A percentile compares a stretch with the other conserved stretches of the same genome.
Evolutionary conservation across 257 asterid species (phyloP).

Genomic region (Nicotiana tabacum): DNA sequence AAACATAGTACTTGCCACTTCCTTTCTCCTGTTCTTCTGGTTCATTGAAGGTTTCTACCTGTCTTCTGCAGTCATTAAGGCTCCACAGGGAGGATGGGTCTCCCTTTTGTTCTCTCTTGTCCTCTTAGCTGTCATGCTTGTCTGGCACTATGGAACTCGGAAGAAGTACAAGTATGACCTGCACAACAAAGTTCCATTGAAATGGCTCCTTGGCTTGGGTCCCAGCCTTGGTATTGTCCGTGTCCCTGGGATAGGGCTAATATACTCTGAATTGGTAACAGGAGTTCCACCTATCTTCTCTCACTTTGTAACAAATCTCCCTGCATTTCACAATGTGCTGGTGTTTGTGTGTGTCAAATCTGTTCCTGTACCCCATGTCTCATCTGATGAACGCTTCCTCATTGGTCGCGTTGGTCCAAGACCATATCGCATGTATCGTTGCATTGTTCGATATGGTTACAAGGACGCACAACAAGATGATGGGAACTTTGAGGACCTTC

Average conservation of each 20-base stretch:
- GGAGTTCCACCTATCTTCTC: constrained; percentile 95
- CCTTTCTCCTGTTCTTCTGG: constrained; percentile 73
- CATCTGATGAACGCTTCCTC: constrained; percentile 83
- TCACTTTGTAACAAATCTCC: constrained; percentile 91
- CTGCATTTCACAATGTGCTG: constrained; percentile 83
- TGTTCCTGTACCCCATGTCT: constrained; percentile 75
- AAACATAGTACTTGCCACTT: constrained; percentile 39
- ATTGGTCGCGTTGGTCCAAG: constrained; percentile 93
- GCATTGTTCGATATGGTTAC: constrained; percentile 91
- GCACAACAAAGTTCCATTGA: constrained; percentile 85
- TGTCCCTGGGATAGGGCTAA: constrained; percentile 88
- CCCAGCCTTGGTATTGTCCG: constrained; percentile 93
- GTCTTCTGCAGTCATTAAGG: constrained; percentile 51
- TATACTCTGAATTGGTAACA: constrained; percentile 84
- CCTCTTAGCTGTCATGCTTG: constrained; percentile 68
- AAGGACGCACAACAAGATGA: constrained; percentile 77
- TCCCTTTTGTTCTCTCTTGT: constrained; percentile 61
- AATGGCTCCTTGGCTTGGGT: constrained; percentile 86
- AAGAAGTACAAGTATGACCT: constrained; percentile 82
- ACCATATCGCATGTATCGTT: constrained; percentile 86
- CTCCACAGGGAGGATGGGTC: constrained; percentile 96
- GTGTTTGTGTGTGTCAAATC: constrained; percentile 87
- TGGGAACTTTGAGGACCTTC: constrained; percentile 67
- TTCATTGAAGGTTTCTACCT: constrained; percentile 60
- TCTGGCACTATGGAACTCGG: constrained; percentile 94